These are phyloP conservation scores for Pleurotus salmoneostramineus DNA, from an alignment of 768 basidiomycete genomes.

Conservation along the genomic window DNA sequence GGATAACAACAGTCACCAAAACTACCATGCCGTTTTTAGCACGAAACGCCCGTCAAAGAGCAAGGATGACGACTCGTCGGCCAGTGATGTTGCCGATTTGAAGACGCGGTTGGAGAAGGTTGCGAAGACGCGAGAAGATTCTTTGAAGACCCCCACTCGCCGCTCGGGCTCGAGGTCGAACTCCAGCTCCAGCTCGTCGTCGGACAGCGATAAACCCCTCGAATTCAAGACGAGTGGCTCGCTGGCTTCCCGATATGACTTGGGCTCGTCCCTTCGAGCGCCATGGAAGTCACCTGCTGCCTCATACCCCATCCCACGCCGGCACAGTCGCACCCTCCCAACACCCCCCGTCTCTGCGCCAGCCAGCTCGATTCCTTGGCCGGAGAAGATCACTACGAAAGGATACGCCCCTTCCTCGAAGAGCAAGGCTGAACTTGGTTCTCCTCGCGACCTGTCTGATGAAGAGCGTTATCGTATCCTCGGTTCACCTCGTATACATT, in stretches of 20 bases:
- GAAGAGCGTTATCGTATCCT: constrained; percentile 20
- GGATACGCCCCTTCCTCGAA: constrained; percentile 1
- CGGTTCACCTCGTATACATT: constrained; percentile 8
- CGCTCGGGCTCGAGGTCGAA: constrained; percentile 15
- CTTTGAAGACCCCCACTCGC: constrained; percentile 16
- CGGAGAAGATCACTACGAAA: constrained; percentile 16
- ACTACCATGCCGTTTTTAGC: constrained; percentile 76
- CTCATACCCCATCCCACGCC: constrained; percentile 10
- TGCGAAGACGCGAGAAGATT: constrained; percentile 28
- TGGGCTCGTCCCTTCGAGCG: constrained; percentile 44
- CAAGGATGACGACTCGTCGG: constrained; percentile 33
- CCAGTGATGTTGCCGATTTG: constrained; percentile 56
- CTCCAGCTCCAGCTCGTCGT: constrained; percentile 6
- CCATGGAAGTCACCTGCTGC: constrained; percentile 36
- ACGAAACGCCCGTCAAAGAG: constrained; percentile 20
- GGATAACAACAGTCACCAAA: constrained; percentile 83
- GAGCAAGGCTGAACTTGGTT: constrained; percentile 30
- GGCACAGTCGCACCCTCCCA: constrained; percentile 40
- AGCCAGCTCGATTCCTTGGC: constrained; percentile 40
- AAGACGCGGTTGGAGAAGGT: constrained; percentile 66
- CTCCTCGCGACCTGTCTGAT: constrained; percentile 44
- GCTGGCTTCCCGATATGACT: constrained; percentile 55
- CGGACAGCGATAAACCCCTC: constrained; percentile 4
- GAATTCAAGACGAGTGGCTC: constrained; percentile 35
- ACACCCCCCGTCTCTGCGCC: constrained; percentile 32